Evolutionary conservation across 768 basidiomycete genomes (phyloP), one percentile per base, ranked within the genome.

Genomic region (Gymnopilus dilepis): DNA sequence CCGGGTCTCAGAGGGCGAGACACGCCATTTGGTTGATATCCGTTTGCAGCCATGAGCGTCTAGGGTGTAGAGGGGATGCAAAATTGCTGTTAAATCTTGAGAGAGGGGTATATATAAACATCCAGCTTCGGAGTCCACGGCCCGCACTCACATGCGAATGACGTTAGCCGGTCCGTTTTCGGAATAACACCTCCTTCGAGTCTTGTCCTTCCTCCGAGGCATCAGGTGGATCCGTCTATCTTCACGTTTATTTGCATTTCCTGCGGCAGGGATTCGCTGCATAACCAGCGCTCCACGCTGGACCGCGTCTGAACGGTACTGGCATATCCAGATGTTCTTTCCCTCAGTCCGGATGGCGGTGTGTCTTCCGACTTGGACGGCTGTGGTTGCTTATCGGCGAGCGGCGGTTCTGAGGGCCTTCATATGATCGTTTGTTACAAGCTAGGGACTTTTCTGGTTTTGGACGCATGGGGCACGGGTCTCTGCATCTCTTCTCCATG

Each of bases 1-100:
- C 95, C 94, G 22, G 92, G 74, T 57, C 79, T 84, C 65, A 97
- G 78, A 17, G 84, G 82, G 57, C 91, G 88, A 59, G 76, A 71
- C 43, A 76, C 64, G 24, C 71, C 71, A 64, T 74, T 78, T 6
- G 67, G 56, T 62, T 76, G 74, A 40, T 73, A 62, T 48, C 79
- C 77, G 74, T 79, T 78, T 40, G 76, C 72, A 61, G 78, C 71
- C 83, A 87, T 86, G 63, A 55, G 61, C 43, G 56, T 43, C 60
- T 59, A 66, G 50, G 63, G 64, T 62, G 45, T 47, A 61, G 28
- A 55, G 42, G 61, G 60, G 68, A 58, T 61, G 50, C 34, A 50
- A 57, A 55, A 41, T 47, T 31, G 21, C 41, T 26, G 47, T 56
- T 47, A 19, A 38, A 45, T 41, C 38, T 34, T 56, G 30, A 34